A percentile compares a stretch with the other conserved stretches of the same genome.
phyloP scores from a whole-genome alignment of 495 filamentous ascomycete species.

The Annulohypoxylon stygium region DNA sequence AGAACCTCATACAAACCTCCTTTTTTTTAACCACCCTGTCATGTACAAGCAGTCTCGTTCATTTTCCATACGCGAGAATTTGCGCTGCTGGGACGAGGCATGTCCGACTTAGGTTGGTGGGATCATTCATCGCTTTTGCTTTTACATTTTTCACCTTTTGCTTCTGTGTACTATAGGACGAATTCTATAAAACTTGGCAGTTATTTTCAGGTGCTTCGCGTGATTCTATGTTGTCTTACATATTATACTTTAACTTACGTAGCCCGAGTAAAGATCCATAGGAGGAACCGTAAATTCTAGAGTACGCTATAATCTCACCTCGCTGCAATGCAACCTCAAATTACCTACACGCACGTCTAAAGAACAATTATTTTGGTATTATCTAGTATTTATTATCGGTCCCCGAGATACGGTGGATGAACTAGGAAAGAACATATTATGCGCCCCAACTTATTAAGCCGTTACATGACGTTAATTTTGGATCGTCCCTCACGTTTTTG shows the following conservation, averaged over 20 bases:
- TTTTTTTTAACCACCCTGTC: not conserved
- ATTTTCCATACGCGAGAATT: not conserved
- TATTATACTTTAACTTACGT: not conserved
- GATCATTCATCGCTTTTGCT: not conserved
- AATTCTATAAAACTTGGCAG: not conserved
- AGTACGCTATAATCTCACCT: not conserved
- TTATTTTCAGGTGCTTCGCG: not conserved
- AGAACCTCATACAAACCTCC: not conserved
- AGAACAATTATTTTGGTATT: not conserved
- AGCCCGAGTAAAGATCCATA: not conserved
- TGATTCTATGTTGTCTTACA: not conserved
- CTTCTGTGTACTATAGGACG: not conserved
- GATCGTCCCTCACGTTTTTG: slow-evolving; percentile 1
- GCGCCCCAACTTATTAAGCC: not conserved
- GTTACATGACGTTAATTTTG: not conserved
- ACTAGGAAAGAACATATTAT: not conserved
- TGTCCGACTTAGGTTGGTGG: not conserved
- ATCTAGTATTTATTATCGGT: slow-evolving; percentile 8
- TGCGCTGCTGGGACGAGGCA: not conserved
- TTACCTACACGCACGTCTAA: not conserved
- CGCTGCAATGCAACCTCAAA: not conserved
- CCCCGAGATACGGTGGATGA: not conserved
- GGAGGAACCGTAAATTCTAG: not conserved
- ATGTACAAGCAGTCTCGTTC: not conserved
- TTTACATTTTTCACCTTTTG: slow-evolving; percentile 1